Percentiles rank a stretch among this genome's conserved stretches.
These are phyloP conservation scores for Arabidopsis lyrata DNA, from an alignment of 441 rosid species.

Conservation along the genomic window DNA sequence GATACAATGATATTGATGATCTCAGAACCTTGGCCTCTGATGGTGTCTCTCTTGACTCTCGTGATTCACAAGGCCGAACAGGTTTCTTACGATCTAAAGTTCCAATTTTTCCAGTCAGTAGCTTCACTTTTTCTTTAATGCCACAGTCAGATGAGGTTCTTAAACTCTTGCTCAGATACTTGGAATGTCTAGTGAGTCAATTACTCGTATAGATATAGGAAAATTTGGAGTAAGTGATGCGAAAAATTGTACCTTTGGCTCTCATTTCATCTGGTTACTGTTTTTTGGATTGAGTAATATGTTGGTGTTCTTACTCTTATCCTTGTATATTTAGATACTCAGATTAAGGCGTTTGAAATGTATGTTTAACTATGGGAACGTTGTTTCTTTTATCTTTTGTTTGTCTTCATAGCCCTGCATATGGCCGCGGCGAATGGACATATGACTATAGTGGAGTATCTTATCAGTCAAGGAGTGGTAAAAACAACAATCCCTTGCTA, in stretches of 20 bases:
- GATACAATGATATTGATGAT: conserved; percentile 81
- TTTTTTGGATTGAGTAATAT: not conserved
- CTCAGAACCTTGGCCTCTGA: conserved; percentile 57
- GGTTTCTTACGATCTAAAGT: conserved; percentile 49
- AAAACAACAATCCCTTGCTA: conserved; percentile 26
- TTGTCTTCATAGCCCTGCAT: conserved; percentile 70
- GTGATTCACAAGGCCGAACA: conserved; percentile 83
- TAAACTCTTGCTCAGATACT: not conserved
- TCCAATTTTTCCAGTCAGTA: not conserved
- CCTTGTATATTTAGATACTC: too few relatives aligned
- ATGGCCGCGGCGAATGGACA: conserved; percentile 98
- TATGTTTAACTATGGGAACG: not conserved
- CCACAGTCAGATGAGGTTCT: not conserved
- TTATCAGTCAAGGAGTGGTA: conserved; percentile 73
- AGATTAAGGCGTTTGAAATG: not conserved
- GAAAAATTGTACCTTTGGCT: not conserved
- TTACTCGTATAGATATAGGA: not conserved
- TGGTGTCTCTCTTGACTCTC: conserved; percentile 77
- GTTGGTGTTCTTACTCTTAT: not conserved
- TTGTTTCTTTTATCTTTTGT: conserved; percentile 17
- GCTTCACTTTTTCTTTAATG: not conserved
- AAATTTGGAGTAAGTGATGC: not conserved
- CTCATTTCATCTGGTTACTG: conserved; percentile 5
- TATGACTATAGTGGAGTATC: conserved; percentile 68
- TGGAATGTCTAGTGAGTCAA: not conserved